Conservation (phyloP, 2,329 filamentous ascomycete genomes). For the Phyllosticta citriasiana region DNA sequence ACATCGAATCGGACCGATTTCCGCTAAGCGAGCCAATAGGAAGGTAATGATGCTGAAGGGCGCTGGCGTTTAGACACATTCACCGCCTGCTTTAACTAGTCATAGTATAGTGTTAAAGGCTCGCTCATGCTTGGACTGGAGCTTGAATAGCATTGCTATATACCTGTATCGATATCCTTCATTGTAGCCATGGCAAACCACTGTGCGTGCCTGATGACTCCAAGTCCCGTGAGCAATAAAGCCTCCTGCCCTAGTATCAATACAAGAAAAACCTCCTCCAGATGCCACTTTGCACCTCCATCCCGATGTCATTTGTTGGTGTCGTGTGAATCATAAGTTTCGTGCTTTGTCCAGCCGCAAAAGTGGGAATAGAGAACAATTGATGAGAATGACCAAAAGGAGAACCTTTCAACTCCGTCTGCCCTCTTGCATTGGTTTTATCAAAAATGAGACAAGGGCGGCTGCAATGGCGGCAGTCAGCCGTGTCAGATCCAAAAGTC, state of each 20-base stretch:
- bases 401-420: neutral
- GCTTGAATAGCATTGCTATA: too few species aligned
- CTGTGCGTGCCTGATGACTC: neutral
- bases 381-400: neutral
- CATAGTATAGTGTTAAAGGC: too few species aligned
- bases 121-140: too few species aligned
- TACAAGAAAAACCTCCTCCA: neutral
- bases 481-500: slow-evolving; percentile 6
- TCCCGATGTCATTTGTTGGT: neutral
- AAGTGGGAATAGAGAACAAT: neutral
- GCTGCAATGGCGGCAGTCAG: neutral
- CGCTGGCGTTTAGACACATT: too few species aligned
- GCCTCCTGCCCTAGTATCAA: neutral
- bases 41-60: too few species aligned
- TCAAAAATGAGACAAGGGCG: neutral
- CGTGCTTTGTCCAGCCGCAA: neutral
- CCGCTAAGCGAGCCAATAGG: too few species aligned
- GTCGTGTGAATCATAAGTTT: neutral
- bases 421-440: neutral
- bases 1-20: too few species aligned
- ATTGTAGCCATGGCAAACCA: too few species aligned
- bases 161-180: too few species aligned
- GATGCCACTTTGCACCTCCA: neutral
- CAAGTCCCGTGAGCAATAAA: neutral
- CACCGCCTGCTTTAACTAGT: too few species aligned